Percentiles rank a stretch among this genome's conserved stretches.
Evolutionary conservation across 495 filamentous ascomycete species (phyloP).

Genomic region (Darksidea phi): DNA sequence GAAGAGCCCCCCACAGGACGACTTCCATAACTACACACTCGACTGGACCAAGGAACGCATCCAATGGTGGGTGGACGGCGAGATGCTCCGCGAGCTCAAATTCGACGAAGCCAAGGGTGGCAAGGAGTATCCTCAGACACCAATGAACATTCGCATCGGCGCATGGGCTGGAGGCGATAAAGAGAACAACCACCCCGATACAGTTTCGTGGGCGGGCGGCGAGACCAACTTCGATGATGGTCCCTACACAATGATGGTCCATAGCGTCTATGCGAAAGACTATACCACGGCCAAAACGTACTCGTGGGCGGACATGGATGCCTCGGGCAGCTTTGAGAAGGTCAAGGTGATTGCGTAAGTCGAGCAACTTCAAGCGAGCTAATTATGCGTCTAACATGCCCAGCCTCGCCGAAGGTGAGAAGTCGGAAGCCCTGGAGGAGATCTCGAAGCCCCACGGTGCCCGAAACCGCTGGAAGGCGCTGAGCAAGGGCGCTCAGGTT

Average conservation of each 20-base stretch:
- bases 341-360: conserved; percentile 67
- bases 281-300: conserved; percentile 35
- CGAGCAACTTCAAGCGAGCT: neutral
- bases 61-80: conserved; percentile 34
- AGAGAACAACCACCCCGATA: conserved; percentile 25
- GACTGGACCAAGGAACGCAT: conserved; percentile 37
- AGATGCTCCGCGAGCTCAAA: conserved; percentile 33
- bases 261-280: conserved; percentile 32
- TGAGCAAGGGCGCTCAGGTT: conserved; percentile 55
- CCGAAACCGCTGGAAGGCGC: conserved; percentile 46
- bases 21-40: conserved; percentile 38
- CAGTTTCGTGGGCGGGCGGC: conserved; percentile 36
- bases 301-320: conserved; percentile 30
- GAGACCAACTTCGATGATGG: conserved; percentile 28
- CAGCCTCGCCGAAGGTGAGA: conserved; percentile 28
- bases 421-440: conserved; percentile 54
- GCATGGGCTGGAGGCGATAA: conserved; percentile 32
- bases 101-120: conserved; percentile 29
- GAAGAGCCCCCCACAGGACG: conserved; percentile 8
- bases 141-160: conserved; percentile 36
- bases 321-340: conserved; percentile 55
- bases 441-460: conserved; percentile 30
- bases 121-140: conserved; percentile 37
- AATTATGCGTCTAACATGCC: conserved; percentile 27
- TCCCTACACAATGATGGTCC: conserved; percentile 35